phyloP scores from a whole-genome alignment of 2,329 filamentous ascomycete genomes.

The Trichoderma aggressivum region DNA sequence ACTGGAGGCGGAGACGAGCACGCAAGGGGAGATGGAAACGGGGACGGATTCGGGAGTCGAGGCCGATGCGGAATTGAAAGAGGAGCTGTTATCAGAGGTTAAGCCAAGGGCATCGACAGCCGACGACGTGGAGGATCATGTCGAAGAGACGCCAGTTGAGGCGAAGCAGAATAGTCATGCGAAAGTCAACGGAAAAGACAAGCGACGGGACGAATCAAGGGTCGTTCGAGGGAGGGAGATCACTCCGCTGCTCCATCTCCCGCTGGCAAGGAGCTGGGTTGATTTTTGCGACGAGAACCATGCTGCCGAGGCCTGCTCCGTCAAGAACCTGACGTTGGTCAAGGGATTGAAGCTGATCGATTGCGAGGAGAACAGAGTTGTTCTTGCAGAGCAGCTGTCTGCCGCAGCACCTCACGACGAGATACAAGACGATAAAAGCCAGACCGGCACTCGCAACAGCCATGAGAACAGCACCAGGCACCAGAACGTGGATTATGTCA shows the following conservation, averaged over 20 bases:
- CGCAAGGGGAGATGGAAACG: background rate
- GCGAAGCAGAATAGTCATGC: background rate
- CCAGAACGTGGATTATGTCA: slow-evolving; percentile 30
- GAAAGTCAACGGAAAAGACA: background rate
- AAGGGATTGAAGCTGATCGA: slow-evolving; percentile 35
- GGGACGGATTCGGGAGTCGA: background rate
- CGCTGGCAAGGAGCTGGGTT: slow-evolving; percentile 34
- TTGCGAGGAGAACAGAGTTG: slow-evolving; percentile 28
- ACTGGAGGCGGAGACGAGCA: background rate
- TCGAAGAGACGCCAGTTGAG: background rate
- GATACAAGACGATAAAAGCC: background rate
- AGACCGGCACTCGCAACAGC: background rate
- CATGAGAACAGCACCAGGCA: slow-evolving; percentile 17
- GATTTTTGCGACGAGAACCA: slow-evolving; percentile 35
- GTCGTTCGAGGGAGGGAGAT: slow-evolving; percentile 34
- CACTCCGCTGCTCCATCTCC: slow-evolving; percentile 29
- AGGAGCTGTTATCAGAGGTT: background rate
- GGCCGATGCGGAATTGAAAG: background rate
- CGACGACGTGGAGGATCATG: background rate
- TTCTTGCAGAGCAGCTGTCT: slow-evolving; percentile 29
- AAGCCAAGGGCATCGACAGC: background rate
- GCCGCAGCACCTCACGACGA: background rate
- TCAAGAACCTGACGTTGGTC: slow-evolving; percentile 20
- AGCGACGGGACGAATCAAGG: background rate
- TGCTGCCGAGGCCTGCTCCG: slow-evolving; percentile 24